Evolutionary conservation across 768 basidiomycete species (phyloP).

Genomic region (Tephrocybe sp.): DNA sequence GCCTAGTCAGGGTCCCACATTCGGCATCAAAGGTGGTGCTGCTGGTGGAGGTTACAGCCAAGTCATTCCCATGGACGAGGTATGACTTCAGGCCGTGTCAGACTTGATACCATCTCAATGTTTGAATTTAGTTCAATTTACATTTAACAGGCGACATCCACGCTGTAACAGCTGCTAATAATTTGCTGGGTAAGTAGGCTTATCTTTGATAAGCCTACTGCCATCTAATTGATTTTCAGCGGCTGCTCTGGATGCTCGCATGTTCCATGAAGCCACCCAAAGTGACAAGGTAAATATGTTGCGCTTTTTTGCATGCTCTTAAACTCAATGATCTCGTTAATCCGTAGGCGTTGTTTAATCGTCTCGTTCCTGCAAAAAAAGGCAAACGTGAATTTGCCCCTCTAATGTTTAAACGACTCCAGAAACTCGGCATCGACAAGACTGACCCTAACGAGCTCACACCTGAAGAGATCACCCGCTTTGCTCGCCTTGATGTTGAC

Average conservation of each 20-base stretch:
- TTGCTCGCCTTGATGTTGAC: slow-evolving; percentile 91
- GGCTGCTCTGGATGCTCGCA: slow-evolving; percentile 93
- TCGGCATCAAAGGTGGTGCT: slow-evolving; percentile 98
- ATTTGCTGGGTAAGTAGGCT: slow-evolving; percentile 74
- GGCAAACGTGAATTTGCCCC: slow-evolving; percentile 93
- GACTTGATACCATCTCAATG: not conserved
- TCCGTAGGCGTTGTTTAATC: slow-evolving; percentile 74
- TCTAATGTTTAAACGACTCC: slow-evolving; percentile 91
- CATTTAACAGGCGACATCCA: slow-evolving; percentile 98
- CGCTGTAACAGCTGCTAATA: slow-evolving; percentile 96
- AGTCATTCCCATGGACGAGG: slow-evolving; percentile 99
- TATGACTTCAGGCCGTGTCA: slow-evolving; percentile 24
- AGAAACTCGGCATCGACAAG: slow-evolving; percentile 95
- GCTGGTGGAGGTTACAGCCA: slow-evolving; percentile 98
- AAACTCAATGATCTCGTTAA: not conserved
- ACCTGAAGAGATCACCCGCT: slow-evolving; percentile 85
- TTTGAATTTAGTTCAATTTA: slow-evolving; percentile 73
- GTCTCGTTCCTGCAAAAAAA: slow-evolving; percentile 90
- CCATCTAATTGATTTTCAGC: slow-evolving; percentile 41
- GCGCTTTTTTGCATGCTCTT: not conserved
- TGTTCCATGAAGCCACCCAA: slow-evolving; percentile 96
- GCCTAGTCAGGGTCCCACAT: slow-evolving; percentile 97
- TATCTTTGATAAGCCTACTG: not conserved
- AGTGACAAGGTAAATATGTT: slow-evolving; percentile 68
- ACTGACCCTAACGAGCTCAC: slow-evolving; percentile 90